phyloP scores from a whole-genome alignment of 495 filamentous ascomycete species.

The Xylaria nigripes region DNA sequence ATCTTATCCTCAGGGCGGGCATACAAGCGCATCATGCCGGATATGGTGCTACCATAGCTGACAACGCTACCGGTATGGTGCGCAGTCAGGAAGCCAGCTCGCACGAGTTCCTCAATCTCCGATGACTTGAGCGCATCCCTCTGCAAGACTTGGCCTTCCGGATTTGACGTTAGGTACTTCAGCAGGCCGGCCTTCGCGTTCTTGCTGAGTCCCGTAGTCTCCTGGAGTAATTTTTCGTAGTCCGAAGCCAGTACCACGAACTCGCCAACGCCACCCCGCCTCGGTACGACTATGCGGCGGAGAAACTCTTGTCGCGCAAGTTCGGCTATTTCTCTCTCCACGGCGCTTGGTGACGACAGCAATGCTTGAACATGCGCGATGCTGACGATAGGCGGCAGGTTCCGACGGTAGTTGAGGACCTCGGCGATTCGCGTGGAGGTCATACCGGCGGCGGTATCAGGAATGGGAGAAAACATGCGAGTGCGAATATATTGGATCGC shows the following conservation, averaged over 20 bases:
- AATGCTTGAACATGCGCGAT: constrained; percentile 65
- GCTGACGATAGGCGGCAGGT: constrained; percentile 61
- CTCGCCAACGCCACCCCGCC: constrained; percentile 61
- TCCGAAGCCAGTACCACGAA: constrained; percentile 57
- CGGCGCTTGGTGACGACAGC: constrained; percentile 54
- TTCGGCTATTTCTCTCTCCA: constrained; percentile 66
- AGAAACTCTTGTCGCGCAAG: constrained; percentile 51
- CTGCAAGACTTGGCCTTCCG: constrained; percentile 44
- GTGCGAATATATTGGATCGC: constrained; percentile 53
- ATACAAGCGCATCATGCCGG: constrained; percentile 18
- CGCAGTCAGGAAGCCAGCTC: constrained; percentile 64
- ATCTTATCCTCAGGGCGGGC: constrained; percentile 48
- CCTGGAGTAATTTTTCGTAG: constrained; percentile 49
- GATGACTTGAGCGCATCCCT: constrained; percentile 38
- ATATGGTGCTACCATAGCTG: constrained; percentile 41
- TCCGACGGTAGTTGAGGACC: constrained; percentile 56
- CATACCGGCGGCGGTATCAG: constrained; percentile 57
- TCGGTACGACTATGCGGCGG: constrained; percentile 58
- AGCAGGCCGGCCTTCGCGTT: constrained; percentile 52
- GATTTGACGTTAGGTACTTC: constrained; percentile 45
- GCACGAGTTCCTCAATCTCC: constrained; percentile 53
- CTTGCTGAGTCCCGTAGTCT: constrained; percentile 35
- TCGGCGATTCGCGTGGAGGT: constrained; percentile 63
- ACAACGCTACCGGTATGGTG: constrained; percentile 36
- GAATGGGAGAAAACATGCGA: constrained; percentile 63